These are phyloP conservation scores for Crithidia bombi DNA, from an alignment of 208 protist species.

Conservation along the genomic window DNA sequence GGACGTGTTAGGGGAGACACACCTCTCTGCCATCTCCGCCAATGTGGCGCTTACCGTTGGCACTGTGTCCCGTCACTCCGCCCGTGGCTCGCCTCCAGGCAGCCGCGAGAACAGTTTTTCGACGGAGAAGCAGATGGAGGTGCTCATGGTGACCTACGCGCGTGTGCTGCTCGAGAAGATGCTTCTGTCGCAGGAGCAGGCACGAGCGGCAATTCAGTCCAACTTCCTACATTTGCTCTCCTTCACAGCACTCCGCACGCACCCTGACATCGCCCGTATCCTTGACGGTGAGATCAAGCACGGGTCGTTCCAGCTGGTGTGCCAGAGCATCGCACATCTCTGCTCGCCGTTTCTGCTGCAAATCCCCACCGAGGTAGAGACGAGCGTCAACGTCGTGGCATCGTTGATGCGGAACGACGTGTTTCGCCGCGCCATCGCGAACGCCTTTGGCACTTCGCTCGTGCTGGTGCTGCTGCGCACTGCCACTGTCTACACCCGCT, in stretches of 20 bases:
- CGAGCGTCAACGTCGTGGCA: conserved; percentile 55
- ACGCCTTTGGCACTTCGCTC: conserved; percentile 60
- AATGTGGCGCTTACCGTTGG: conserved; percentile 43
- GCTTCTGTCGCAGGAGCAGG: conserved; percentile 56
- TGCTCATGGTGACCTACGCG: conserved; percentile 79
- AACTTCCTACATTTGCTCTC: conserved; percentile 61
- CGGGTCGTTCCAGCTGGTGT: conserved; percentile 47
- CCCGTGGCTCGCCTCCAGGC: conserved; percentile 1
- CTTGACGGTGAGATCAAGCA: conserved; percentile 49
- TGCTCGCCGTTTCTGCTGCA: conserved; percentile 48
- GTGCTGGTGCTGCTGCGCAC: conserved; percentile 66
- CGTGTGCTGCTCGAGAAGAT: conserved; percentile 74
- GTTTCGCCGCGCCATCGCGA: conserved; percentile 43
- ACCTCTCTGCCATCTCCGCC: conserved; percentile 21
- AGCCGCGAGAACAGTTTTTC: conserved; percentile 33
- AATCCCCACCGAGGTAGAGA: conserved; percentile 38
- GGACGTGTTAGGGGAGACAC: conserved; percentile 21
- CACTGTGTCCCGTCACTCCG: conserved; percentile 33
- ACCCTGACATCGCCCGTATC: conserved; percentile 37
- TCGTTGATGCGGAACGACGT: conserved; percentile 43
- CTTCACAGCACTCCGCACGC: conserved; percentile 63
- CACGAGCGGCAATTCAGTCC: conserved; percentile 38
- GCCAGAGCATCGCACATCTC: conserved; percentile 58
- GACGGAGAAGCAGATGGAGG: conserved; percentile 68
- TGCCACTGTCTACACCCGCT: conserved; percentile 63